Conservation (phyloP, 1,284 basidiomycete species). For the Somion occarium region DNA sequence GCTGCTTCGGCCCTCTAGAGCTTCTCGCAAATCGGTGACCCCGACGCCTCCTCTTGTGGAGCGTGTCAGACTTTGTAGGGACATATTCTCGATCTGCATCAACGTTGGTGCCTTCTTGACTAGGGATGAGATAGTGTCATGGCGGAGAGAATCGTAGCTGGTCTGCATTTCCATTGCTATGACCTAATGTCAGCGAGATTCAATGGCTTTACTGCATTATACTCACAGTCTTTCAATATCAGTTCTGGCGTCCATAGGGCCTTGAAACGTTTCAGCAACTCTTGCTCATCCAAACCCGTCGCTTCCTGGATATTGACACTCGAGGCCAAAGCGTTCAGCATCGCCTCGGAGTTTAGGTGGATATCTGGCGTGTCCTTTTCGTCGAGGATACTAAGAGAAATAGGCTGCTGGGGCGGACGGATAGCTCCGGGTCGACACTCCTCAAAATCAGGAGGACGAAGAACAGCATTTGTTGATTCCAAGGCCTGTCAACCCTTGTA, state of each 20-base stretch:
- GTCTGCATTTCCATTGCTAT: conserved; percentile 58
- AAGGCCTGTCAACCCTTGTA: conserved; percentile 11
- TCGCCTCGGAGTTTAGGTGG: conserved; percentile 52
- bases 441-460: conserved; percentile 15
- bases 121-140: conserved; percentile 65
- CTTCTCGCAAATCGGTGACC: conserved; percentile 81
- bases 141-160: conserved; percentile 52
- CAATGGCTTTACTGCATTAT: too few species aligned
- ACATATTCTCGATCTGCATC: conserved; percentile 87
- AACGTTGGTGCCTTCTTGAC: conserved; percentile 76
- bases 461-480: conserved; percentile 5
- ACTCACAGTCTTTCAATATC: conserved; percentile 75
- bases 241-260: conserved; percentile 68
- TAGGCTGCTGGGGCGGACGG: conserved; percentile 30
- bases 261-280: conserved; percentile 49
- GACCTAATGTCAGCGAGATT: neutral
- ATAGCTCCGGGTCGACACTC: conserved; percentile 30
- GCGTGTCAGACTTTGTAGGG: conserved; percentile 72
- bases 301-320: conserved; percentile 54
- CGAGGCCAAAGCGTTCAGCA: conserved; percentile 49
- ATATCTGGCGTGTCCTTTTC: conserved; percentile 20
- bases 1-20: conserved; percentile 75
- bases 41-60: conserved; percentile 75
- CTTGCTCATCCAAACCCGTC: conserved; percentile 56
- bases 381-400: conserved; percentile 23